Conservation (phyloP, 2,329 filamentous ascomycete species). For the Trichoderma sp. region DNA sequence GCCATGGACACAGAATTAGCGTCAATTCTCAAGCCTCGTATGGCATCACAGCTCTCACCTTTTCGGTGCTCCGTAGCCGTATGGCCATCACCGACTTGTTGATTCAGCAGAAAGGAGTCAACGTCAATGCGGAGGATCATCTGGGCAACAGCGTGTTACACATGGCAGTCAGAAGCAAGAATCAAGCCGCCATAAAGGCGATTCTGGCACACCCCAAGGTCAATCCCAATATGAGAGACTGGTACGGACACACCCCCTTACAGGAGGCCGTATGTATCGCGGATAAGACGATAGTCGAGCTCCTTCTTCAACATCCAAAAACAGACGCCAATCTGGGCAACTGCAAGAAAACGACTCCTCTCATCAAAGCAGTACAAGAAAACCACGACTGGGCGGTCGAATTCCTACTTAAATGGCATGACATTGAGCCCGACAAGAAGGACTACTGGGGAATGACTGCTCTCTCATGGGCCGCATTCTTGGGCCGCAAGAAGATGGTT, state of each 20-base stretch:
- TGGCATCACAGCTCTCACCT: not conserved
- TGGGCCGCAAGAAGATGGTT: not conserved
- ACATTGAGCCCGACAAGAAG: constrained; percentile 1
- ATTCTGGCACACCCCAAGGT: not conserved
- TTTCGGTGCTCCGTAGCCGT: not conserved
- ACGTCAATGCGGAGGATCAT: not conserved
- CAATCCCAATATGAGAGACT: not conserved
- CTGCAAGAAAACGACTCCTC: not conserved
- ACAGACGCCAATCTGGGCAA: not conserved
- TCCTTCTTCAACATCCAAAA: not conserved
- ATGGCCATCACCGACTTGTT: not conserved
- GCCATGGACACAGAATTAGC: not conserved
- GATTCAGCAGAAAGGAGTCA: not conserved
- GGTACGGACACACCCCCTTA: not conserved
- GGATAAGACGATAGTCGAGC: not conserved
- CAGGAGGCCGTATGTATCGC: not conserved
- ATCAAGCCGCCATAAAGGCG: not conserved
- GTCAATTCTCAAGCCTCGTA: not conserved
- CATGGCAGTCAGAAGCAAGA: not conserved
- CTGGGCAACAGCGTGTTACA: not conserved
- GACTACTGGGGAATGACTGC: constrained; percentile 8
- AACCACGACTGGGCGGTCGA: not conserved
- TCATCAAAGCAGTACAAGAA: not conserved
- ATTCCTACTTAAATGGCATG: not conserved
- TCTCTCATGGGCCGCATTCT: constrained; percentile 11